A percentile compares a stretch with the other conserved stretches of the same genome.
Evolutionary conservation across 2,329 filamentous ascomycete genomes (phyloP).

Genomic region (Colletotrichum limetticola): DNA sequence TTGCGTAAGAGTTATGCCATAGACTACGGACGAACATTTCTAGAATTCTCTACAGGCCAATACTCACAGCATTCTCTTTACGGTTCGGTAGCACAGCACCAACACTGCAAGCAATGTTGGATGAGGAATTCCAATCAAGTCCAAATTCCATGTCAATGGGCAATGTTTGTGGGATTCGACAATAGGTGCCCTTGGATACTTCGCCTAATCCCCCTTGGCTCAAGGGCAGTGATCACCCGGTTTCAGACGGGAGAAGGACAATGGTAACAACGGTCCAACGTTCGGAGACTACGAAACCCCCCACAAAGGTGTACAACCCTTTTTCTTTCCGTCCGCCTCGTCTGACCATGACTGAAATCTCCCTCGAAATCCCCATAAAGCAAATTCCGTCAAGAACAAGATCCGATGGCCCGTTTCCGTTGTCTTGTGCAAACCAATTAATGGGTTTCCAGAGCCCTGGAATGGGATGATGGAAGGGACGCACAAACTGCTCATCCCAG

Average conservation of each 20-base stretch:
- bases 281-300: not conserved
- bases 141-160: not conserved
- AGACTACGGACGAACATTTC: not conserved
- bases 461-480: not conserved
- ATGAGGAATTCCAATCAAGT: not conserved
- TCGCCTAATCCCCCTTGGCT: not conserved
- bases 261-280: not conserved
- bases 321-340: not conserved
- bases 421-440: not conserved
- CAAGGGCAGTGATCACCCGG: not conserved
- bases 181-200: not conserved
- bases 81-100: not conserved
- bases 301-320: not conserved
- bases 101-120: not conserved
- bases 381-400: not conserved
- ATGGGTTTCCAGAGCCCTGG: not conserved
- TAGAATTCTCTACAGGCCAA: not conserved
- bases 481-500: not conserved
- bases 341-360: not conserved
- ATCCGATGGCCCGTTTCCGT: not conserved
- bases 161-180: not conserved
- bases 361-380: not conserved
- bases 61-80: constrained; percentile 4
- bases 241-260: not conserved
- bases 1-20: not conserved